Evolutionary conservation across 305 asterid species (phyloP), one percentile per base, ranked within the genome.

Genomic region (Coffea humblotiana): DNA sequence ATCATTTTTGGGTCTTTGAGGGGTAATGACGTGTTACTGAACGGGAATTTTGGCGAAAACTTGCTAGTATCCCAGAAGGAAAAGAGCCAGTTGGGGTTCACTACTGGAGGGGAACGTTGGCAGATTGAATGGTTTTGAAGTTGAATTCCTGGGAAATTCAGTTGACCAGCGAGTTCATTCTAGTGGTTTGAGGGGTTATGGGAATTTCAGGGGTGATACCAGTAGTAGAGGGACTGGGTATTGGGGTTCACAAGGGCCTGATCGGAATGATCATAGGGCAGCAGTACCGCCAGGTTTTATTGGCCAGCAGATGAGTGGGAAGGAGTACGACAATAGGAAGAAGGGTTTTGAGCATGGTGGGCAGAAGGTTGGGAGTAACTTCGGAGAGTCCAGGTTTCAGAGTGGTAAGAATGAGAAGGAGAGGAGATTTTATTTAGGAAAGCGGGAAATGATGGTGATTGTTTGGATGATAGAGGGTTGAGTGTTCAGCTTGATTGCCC

Each of bases 231-330:
- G 75, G 72, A 52, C 77, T 60, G 78, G 79, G 51, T 67, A 74
- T 69, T 64, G 81, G 66, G 81, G 66, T 49, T 29, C 80, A 68
- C 79, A 74, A 72, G 80, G 78, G 68, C 74, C 83, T 43, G 71
- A 73, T 66, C 75, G 68, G 76, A 83, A 71, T 81, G 81, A 77
- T 77, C 75, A 74, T 61, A 82, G 83, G 83, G 86, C 72, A 23
- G 85, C 77, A 56, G 89, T 86, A 2, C 96, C 94, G 0, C 95
- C 95, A 0, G 98, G 95, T 8, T 88, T 91, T 88, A 79, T 84
- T 18, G 84, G 81, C 83, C 84, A 76, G 80, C 49, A 80, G 7
- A 87, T 85, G 84, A 80, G 74, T 79, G 86, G 51, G 71, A 60
- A 65, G 66, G 89, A 84, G 82, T n/a, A 66, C 40, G 84, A 82